Percentiles rank a stretch among this genome's conserved stretches.
These are phyloP conservation scores for Linnemannia elongata DNA, from an alignment of 192 early-diverging fungal genomes.

Conservation along the genomic window DNA sequence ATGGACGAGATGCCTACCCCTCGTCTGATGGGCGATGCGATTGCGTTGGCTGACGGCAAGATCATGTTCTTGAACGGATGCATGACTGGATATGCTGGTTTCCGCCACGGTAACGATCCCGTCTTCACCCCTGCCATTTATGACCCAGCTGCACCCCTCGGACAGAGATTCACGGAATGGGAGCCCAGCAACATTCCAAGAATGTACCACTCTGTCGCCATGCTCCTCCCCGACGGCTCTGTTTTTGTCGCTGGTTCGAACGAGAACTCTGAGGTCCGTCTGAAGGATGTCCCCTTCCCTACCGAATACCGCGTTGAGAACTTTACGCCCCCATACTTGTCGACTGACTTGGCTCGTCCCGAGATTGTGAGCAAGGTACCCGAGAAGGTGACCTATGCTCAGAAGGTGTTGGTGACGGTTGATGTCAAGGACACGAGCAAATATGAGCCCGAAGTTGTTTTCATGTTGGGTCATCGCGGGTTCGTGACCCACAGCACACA, in stretches of 20 bases:
- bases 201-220: slow-evolving; percentile 75
- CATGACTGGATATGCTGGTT: slow-evolving; percentile 69
- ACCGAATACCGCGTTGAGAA: slow-evolving; percentile 69
- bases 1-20: slow-evolving; percentile 63
- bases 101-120: slow-evolving; percentile 62
- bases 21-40: slow-evolving; percentile 67
- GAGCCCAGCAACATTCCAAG: slow-evolving; percentile 64
- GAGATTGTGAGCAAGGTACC: slow-evolving; percentile 40
- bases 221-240: slow-evolving; percentile 57
- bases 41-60: slow-evolving; percentile 68
- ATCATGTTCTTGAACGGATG: slow-evolving; percentile 76
- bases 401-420: slow-evolving; percentile 43
- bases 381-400: slow-evolving; percentile 49
- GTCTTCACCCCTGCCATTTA: slow-evolving; percentile 68
- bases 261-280: slow-evolving; percentile 46
- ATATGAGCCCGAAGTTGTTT: slow-evolving; percentile 47
- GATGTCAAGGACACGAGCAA: slow-evolving; percentile 48
- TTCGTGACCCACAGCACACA: slow-evolving; percentile 69
- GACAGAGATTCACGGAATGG: slow-evolving; percentile 56
- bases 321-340: slow-evolving; percentile 69
- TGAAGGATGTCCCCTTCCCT: slow-evolving; percentile 44
- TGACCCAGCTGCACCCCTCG: slow-evolving; percentile 60
- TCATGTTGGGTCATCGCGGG: slow-evolving; percentile 61
- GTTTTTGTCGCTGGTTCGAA: slow-evolving; percentile 59
- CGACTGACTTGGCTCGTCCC: slow-evolving; percentile 55